Evolutionary conservation across 148 eudicot genomes (phyloP), one percentile per base, ranked within the genome.

Genomic region (Talinum fruticosum): DNA sequence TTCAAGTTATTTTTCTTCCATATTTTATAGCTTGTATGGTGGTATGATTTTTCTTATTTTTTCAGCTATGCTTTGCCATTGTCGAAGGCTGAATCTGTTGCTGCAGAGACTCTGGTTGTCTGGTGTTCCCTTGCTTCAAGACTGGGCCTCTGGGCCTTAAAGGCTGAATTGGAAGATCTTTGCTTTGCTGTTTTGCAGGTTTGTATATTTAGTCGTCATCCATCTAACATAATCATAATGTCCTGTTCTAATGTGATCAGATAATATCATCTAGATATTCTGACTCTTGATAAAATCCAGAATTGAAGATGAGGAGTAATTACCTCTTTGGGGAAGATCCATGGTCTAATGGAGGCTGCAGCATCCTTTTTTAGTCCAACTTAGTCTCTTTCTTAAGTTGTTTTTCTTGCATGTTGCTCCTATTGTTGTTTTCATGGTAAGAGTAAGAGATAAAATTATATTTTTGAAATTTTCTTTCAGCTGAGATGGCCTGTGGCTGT

Each of bases 91-190:
- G 87, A 85, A 86, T 93, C 98, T 84, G 93, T 94, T 74, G 97
- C 98, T 67, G 83, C 89, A 82, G 98, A 94, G 83, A 92, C 98
- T 73, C 79, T 94, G 83, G 91, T 87, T 83, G 88, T 94, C 76
- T 94, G 98, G 98, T 94, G 98, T 81, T 94, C 98, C 45, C 97
- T 94, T 82, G 97, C 98, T 85, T 94, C 97, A 21, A 87, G 98
- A 79, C 80, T 94, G 85, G 98, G 98, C 78, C 85, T 94, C 14
- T 94, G 98, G 98, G 95, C 98, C 77, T 86, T 94, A 74, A 94
- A 92, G 85, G 95, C 98, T 74, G 98, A 94, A 86, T 86, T 94
- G 75, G 97, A 94, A 89, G 98, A 94, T 87, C 91, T 92, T 47
- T 94, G 98, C 85, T 94, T 94, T 84, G 97, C 97, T 69, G 96